Percentiles rank a stretch among this genome's conserved stretches.
phyloP scores from a whole-genome alignment of 2,329 filamentous ascomycete genomes.

The Aspergillus novoparasiticus region DNA sequence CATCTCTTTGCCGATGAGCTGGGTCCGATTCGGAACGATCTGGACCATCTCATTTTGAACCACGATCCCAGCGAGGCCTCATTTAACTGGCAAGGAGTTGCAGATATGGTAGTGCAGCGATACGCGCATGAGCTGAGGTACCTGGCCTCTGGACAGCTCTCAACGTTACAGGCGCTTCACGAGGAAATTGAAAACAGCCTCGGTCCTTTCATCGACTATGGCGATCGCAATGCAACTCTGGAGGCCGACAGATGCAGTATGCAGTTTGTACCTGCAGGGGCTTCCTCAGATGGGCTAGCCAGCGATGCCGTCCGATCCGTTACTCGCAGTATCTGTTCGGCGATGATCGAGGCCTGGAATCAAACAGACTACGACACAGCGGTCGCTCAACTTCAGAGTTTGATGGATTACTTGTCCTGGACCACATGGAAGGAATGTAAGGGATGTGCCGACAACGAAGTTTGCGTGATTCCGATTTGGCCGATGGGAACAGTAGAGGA shows the following conservation, averaged over 20 bases:
- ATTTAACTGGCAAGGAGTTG: conserved; percentile 67
- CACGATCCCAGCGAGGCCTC: conserved; percentile 29
- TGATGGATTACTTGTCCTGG: conserved; percentile 61
- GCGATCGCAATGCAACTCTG: conserved; percentile 25
- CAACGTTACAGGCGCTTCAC: conserved; percentile 26
- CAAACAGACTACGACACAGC: conserved; percentile 28
- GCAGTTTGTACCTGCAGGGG: conserved; percentile 35
- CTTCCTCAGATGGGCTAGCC: conserved; percentile 22
- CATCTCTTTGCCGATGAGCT: conserved; percentile 35
- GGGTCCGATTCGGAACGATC: conserved; percentile 43
- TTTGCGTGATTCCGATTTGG: conserved; percentile 68
- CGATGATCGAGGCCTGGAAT: conserved; percentile 28
- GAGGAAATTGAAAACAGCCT: conserved; percentile 32
- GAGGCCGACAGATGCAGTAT: conserved; percentile 37
- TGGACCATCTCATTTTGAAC: conserved; percentile 47
- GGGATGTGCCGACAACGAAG: conserved; percentile 56
- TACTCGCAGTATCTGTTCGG: conserved; percentile 35
- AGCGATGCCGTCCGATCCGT: conserved; percentile 33
- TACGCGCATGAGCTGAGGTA: conserved; percentile 60
- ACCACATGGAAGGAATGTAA: conserved; percentile 61
- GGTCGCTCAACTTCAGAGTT: conserved; percentile 33
- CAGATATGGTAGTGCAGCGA: conserved; percentile 66
- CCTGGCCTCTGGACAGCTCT: conserved; percentile 31
- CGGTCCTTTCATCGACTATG: conserved; percentile 40
- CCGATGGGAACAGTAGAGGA: conserved; percentile 59